phyloP scores from a whole-genome alignment of 352 stramenopile genomes.

The Globisporangium irregulare region DNA sequence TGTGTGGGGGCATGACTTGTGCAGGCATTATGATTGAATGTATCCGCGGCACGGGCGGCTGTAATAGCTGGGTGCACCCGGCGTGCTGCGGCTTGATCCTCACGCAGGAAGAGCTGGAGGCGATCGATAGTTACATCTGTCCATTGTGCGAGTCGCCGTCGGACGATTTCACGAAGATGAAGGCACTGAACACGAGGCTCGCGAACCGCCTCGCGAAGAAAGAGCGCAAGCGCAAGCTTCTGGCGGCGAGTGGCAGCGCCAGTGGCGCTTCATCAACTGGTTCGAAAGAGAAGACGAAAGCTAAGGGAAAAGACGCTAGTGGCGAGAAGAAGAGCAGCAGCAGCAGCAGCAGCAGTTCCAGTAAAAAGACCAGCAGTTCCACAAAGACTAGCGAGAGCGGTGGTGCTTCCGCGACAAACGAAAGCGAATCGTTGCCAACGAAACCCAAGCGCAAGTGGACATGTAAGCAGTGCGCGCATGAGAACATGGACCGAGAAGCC shows the following conservation, averaged over 20 bases:
- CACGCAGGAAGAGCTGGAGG: conserved; percentile 82
- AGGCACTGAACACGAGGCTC: conserved; percentile 68
- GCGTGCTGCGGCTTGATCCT: conserved; percentile 84
- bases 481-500: conserved; percentile 38
- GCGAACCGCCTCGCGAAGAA: conserved; percentile 65
- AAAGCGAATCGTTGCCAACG: background rate
- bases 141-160: conserved; percentile 69
- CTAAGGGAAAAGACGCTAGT: conserved; percentile 3
- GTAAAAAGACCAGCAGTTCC: conserved; percentile 3
- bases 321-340: conserved; percentile 17
- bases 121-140: conserved; percentile 82
- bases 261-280: background rate
- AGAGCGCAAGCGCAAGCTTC: conserved; percentile 41
- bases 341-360: conserved; percentile 1
- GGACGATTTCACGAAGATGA: conserved; percentile 66
- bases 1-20: conserved; percentile 8
- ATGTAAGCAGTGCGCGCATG: conserved; percentile 41
- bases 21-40: conserved; percentile 93
- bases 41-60: conserved; percentile 86
- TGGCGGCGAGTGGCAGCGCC: background rate
- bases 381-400: background rate
- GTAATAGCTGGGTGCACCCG: conserved; percentile 90
- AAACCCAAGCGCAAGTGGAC: conserved; percentile 34
- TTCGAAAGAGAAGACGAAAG: conserved; percentile 13
- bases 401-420: background rate